A percentile compares a stretch with the other conserved stretches of the same genome.
These are phyloP conservation scores for Tulasnella sp. DNA, from an alignment of 768 basidiomycete genomes.

Conservation along the genomic window DNA sequence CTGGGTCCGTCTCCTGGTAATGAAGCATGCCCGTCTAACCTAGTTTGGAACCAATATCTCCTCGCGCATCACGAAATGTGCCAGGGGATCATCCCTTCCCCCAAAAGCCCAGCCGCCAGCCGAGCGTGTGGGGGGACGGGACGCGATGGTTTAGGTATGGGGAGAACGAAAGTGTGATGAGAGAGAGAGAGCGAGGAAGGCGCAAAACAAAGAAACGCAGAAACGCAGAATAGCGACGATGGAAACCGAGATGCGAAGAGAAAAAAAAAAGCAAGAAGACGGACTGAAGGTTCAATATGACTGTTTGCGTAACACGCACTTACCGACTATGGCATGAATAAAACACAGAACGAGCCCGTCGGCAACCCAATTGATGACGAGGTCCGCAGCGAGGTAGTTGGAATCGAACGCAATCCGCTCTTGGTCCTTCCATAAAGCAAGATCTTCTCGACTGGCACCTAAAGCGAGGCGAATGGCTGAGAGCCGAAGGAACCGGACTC, in stretches of 20 bases:
- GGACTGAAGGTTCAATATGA: not conserved
- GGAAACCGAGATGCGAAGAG: constrained; percentile 1
- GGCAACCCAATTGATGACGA: constrained; percentile 86
- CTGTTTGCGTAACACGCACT: constrained; percentile 33
- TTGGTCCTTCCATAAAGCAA: constrained; percentile 54
- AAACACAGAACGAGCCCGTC: constrained; percentile 85
- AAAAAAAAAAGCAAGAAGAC: too few species aligned
- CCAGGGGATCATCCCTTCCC: not conserved
- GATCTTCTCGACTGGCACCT: constrained; percentile 51
- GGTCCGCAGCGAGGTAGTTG: constrained; percentile 80
- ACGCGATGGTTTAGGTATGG: not conserved
- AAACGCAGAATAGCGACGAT: not conserved
- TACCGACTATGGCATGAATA: constrained; percentile 76
- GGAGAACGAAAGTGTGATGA: not conserved
- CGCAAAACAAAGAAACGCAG: not conserved
- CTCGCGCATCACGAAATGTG: not conserved
- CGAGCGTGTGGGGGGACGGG: constrained; percentile 8
- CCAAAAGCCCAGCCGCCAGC: not conserved
- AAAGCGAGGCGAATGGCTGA: constrained; percentile 66
- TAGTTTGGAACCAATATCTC: not conserved
- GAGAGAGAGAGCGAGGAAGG: not conserved
- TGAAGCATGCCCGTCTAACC: not conserved
- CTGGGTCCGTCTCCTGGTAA: not conserved
- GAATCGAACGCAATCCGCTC: constrained; percentile 66
- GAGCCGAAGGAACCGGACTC: constrained; percentile 75